Percentiles rank a stretch among this genome's conserved stretches.
phyloP scores from a whole-genome alignment of 202 grass and related monocot genomes.

The Schoenoplectus tabernaemontani region DNA sequence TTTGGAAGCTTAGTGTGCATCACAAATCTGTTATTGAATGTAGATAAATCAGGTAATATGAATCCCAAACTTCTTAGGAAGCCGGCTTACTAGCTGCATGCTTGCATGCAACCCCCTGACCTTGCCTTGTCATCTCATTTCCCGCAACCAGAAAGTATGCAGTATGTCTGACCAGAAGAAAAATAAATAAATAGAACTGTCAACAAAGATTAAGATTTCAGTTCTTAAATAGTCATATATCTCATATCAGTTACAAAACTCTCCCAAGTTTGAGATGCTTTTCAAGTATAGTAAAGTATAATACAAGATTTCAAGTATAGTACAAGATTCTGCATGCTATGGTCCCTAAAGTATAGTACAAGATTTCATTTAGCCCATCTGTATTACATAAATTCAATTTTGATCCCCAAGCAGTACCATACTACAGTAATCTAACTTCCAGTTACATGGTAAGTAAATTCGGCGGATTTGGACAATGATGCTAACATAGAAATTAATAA shows the following conservation, averaged over 20 bases:
- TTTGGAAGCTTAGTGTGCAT: not conserved
- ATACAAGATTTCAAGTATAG: no score
- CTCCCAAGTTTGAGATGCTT: not conserved
- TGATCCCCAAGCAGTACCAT: not conserved
- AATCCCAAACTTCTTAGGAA: conserved; percentile 7
- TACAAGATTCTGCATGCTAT: no score
- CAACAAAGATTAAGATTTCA: conserved; percentile 3
- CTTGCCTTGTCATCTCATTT: conserved; percentile 78
- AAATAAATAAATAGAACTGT: not conserved
- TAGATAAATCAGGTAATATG: not conserved
- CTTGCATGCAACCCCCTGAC: conserved; percentile 11
- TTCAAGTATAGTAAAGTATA: no score
- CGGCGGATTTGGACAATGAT: not conserved
- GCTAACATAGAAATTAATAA: not conserved
- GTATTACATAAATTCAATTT: not conserved
- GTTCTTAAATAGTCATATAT: not conserved
- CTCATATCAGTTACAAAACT: not conserved
- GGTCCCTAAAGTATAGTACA: not conserved
- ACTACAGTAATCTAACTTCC: not conserved
- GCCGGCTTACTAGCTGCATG: conserved; percentile 8
- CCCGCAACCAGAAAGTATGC: conserved; percentile 82
- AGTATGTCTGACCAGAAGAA: conserved; percentile 52
- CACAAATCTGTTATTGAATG: not conserved
- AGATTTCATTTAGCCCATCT: not conserved
- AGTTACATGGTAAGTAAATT: not conserved